Base-by-base conservation (phyloP, 371 early-diverging fungal genomes). In the Syncephalastrum sp. region DNA sequence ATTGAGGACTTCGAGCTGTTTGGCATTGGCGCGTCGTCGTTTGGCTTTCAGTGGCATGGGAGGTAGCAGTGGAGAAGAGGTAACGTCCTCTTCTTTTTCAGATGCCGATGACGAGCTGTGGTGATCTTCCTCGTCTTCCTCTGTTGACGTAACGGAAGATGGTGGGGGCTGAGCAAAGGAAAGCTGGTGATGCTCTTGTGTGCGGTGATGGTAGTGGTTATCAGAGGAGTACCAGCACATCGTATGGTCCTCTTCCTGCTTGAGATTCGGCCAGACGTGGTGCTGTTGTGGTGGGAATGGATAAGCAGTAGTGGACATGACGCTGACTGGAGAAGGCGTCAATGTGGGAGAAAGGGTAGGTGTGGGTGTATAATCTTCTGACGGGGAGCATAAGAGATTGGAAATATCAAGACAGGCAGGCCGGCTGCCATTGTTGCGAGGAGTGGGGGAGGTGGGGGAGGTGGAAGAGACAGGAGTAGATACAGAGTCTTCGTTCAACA, bases 1-100 rank as follows among this genome's bases (percentile, higher is more conserved):
- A 29, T 80, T 77, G 19, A 83, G 44, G 1, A 87, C 76, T 59
- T 86, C 79, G 15, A 82, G 44, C 47, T 83, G 76, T 46, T 73
- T 71, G 46, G 80, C 73, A 57, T 77, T 75, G 42, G 82, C 75
- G 60, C 81, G 67, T 66, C 76, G 69, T 33, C 77, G 71, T 48
- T 81, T 81, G 16, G 81, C 74, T 57, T 81, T 81, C 16, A 77
- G 52, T 12, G 38, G 38, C 38, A 33, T 33, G 4, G 62, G 57
- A 41, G 57, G 65, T 42, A 43, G 53, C 50, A 33, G 38, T 33
- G 38, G 38, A 33, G 38, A 33, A 12, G 38, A 6, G 38, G 7
- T 33, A 33, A 33, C 10, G 2, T 33, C 38, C 38, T 33, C 38
- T 33, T 33, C 38, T 33, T 33, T 33, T 33, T 33, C 38, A 12